A percentile compares a stretch with the other conserved stretches of the same genome.
phyloP scores from a whole-genome alignment of 108 stramenopile species.

The Cyclotella sp. region DNA sequence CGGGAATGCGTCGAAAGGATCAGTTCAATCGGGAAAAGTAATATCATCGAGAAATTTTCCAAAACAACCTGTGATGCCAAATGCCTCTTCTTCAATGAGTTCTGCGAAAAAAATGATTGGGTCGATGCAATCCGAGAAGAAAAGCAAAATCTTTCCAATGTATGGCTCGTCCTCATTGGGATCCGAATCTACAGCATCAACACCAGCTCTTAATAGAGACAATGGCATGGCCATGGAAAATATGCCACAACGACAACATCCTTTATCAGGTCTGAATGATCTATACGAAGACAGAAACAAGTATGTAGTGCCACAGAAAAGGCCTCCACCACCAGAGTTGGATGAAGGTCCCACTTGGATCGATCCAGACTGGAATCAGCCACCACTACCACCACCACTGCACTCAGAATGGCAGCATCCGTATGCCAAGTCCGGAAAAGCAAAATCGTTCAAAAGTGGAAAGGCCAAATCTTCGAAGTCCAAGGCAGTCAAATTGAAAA shows the following conservation, averaged over 20 bases:
- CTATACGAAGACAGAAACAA: not conserved
- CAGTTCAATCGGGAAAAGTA: too few species aligned
- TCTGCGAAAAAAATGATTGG: too few species aligned
- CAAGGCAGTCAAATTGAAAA: slow-evolving; percentile 8
- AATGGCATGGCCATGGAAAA: too few species aligned
- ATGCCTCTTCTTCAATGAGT: not conserved
- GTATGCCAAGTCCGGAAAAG: not conserved
- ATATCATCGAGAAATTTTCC: too few species aligned
- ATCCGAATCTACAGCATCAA: not conserved
- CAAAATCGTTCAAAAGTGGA: slow-evolving; percentile 9
- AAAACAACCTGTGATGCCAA: not conserved
- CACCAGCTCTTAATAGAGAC: not conserved
- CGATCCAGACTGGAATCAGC: not conserved
- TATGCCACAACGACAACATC: too few species aligned
- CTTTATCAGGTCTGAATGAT: too few species aligned
- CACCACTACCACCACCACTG: not conserved
- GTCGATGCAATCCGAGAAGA: not conserved
- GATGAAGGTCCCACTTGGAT: not conserved
- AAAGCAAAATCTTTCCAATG: not conserved
- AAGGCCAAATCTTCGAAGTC: slow-evolving; percentile 25
- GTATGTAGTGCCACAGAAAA: not conserved
- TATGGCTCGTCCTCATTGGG: not conserved
- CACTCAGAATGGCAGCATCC: slow-evolving; percentile 1
- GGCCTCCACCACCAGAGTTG: slow-evolving; percentile 12
- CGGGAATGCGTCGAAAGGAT: too few species aligned